Percentiles rank a stretch among this genome's conserved stretches.
phyloP scores from a whole-genome alignment of 371 early-diverging fungal species.

The Mucor racemosus region DNA sequence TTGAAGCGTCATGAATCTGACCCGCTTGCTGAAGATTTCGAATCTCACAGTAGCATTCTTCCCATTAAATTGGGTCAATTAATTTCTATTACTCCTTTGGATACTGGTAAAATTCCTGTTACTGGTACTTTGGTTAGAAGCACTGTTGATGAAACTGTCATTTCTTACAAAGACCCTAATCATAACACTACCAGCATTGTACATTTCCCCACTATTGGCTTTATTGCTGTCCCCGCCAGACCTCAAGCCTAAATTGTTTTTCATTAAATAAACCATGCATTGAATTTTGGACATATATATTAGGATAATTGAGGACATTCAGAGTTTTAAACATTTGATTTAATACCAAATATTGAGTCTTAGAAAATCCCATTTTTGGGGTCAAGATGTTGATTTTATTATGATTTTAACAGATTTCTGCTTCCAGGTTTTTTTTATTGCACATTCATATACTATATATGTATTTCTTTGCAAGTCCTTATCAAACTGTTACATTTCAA shows the following conservation, averaged over 20 bases:
- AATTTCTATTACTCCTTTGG: conserved; percentile 53
- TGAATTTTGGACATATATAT: no score
- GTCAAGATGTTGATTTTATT: no score
- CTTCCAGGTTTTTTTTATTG: no score
- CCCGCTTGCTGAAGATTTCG: background rate
- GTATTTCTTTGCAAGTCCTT: no score
- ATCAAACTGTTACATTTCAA: no score
- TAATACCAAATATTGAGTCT: background rate
- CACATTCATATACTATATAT: no score
- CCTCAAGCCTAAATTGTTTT: background rate
- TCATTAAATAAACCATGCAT: no score
- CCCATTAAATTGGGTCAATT: conserved; percentile 42
- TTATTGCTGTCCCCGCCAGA: conserved; percentile 14
- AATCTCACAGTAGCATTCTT: conserved; percentile 17
- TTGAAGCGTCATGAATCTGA: conserved; percentile 14
- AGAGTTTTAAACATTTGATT: no score
- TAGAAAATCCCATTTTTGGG: no score
- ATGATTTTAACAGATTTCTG: no score
- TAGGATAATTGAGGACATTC: no score
- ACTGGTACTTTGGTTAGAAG: conserved; percentile 44
- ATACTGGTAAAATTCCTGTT: conserved; percentile 54
- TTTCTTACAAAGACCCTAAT: conserved; percentile 32
- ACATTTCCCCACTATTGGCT: conserved; percentile 25
- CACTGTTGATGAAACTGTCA: conserved; percentile 32
- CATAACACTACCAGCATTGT: conserved; percentile 16